phyloP scores from a whole-genome alignment of 345 rosid genomes.

The Linum tenue region DNA sequence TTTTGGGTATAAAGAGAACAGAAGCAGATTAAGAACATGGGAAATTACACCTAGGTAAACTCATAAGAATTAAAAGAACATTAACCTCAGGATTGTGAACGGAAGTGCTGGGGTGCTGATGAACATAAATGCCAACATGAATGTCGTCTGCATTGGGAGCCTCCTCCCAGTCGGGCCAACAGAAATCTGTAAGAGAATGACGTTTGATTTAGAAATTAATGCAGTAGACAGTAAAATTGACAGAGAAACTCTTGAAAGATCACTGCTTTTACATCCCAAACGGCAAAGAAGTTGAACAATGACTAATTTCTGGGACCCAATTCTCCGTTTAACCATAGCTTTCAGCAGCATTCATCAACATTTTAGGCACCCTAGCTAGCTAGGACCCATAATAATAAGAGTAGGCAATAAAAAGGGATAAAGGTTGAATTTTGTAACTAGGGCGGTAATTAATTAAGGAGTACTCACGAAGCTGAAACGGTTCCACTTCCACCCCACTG shows the following conservation, averaged over 20 bases:
- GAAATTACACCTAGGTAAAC: not conserved
- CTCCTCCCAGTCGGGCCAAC: slow-evolving; percentile 31
- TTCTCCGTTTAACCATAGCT: not conserved
- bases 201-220: not conserved
- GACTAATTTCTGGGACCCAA: not conserved
- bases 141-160: slow-evolving; percentile 28
- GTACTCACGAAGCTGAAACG: slow-evolving; percentile 34
- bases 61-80: not conserved
- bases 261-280: not conserved
- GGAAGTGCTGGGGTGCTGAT: slow-evolving; percentile 29
- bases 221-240: not conserved
- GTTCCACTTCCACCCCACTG: slow-evolving; percentile 33
- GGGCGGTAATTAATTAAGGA: not conserved
- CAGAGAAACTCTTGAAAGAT: not conserved
- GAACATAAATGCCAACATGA: slow-evolving; percentile 34
- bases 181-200: slow-evolving; percentile 25
- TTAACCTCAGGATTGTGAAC: slow-evolving; percentile 40
- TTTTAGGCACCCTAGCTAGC: not conserved
- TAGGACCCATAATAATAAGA: not conserved
- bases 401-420: not conserved
- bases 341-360: not conserved
- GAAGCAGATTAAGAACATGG: not conserved
- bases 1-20: slow-evolving; percentile 25
- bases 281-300: not conserved
- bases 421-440: not conserved